Percentiles rank a stretch among this genome's conserved stretches.
These are phyloP conservation scores for Phylloporus sp. DNA, from an alignment of 768 basidiomycete genomes.

Conservation along the genomic window DNA sequence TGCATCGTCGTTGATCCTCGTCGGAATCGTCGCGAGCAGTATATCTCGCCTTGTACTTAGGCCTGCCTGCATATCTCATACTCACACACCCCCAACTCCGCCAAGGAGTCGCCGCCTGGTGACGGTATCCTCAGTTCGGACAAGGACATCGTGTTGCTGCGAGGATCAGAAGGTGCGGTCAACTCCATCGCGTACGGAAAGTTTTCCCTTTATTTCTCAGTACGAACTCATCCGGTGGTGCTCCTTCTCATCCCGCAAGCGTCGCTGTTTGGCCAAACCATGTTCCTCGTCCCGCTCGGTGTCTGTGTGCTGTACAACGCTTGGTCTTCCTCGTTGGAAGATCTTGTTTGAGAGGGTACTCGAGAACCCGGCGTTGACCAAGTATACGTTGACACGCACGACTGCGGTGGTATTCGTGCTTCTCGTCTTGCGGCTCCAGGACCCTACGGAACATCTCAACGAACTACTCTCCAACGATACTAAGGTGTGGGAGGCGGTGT, in stretches of 20 bases:
- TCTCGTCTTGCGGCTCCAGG: slow-evolving; percentile 19
- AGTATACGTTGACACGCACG: slow-evolving; percentile 25
- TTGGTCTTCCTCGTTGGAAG: slow-evolving; percentile 36
- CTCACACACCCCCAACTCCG: slow-evolving; percentile 26
- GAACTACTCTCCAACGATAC: slow-evolving; percentile 28
- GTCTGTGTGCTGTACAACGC: slow-evolving; percentile 35
- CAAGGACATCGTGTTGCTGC: slow-evolving; percentile 26
- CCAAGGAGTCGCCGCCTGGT: slow-evolving; percentile 24
- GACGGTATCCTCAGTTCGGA: slow-evolving; percentile 27
- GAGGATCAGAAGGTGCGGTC: slow-evolving; percentile 28
- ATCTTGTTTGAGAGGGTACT: slow-evolving; percentile 25
- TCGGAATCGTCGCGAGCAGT: slow-evolving; percentile 31
- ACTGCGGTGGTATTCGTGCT: slow-evolving; percentile 22
- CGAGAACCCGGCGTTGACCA: slow-evolving; percentile 18
- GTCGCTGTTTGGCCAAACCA: slow-evolving; percentile 31
- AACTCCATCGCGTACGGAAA: slow-evolving; percentile 30
- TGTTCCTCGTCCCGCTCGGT: slow-evolving; percentile 31
- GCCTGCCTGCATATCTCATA: slow-evolving; percentile 21
- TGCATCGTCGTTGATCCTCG: slow-evolving; percentile 31
- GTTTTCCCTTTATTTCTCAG: slow-evolving; percentile 27
- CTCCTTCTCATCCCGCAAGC: slow-evolving; percentile 34
- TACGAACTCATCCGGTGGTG: slow-evolving; percentile 28
- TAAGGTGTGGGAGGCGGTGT: slow-evolving; percentile 2
- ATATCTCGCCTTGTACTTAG: slow-evolving; percentile 31
- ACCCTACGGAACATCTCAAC: slow-evolving; percentile 18